Base-by-base conservation (phyloP, 208 protist genomes). In the Wallacemonas collosoma region DNA sequence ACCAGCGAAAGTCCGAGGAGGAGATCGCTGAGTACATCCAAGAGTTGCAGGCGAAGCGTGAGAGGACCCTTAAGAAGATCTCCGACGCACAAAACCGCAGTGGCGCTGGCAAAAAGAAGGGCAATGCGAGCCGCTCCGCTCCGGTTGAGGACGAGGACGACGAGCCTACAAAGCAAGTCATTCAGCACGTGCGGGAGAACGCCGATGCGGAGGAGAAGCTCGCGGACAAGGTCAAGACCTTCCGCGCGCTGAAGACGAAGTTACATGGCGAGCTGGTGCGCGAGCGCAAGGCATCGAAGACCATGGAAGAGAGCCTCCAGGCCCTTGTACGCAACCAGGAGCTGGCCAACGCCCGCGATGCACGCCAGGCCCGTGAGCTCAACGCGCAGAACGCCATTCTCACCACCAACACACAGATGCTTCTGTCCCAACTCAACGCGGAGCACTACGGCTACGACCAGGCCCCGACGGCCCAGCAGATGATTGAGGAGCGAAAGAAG, bases 371-470 rank as follows among this genome's bases (percentile, higher is more conserved):
- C 74, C 73, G 76, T 51, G 85, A 93, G 85, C 74, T 91, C 45
- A 93, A 95, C 81, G 66, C 57, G 35, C 54, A 63, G 62, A 93
- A 95, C 73, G 86, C 86, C 14, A 79, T 81, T 5, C 73, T 93
- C 35, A 93, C 85, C 35, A 90, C 81, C 36, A 92, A 86, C 74
- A 47, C 79, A 15, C 84, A 91, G 76, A 72, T 90, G 69, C 82
- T 93, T 3, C 64, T 95, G 47, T 68, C 83, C 12, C 85, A 95
- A 73, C 75, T 95, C 48, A 95, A 95, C 75, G 82, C 77, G 15
- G 82, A 85, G 68, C 88, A 95, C 82, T 95, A 92, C 76, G 88
- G 90, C 67, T 50, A 89, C 51, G 76, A 87, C 64, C 81, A 81
- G 70, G 82, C 80, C 14, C 87, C 82, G 26, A 84, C 82, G 38